These are phyloP conservation scores for Babesia sp. DNA, from an alignment of 169 alveolate species.

Conservation along the genomic window DNA sequence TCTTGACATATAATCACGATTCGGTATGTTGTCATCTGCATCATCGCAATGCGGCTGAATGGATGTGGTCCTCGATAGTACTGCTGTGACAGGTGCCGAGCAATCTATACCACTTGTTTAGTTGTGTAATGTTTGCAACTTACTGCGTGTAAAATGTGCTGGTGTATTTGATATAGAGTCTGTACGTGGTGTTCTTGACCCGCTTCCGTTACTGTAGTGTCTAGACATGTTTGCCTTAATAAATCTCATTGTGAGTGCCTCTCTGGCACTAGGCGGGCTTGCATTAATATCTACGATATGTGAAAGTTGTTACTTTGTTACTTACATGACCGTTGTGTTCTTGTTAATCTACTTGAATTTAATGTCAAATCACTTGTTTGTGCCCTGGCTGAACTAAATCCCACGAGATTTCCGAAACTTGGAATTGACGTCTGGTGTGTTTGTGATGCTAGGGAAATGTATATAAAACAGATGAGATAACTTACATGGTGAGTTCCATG, in stretches of 20 bases:
- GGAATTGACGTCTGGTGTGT: too few relatives aligned
- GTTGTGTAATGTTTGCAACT: background rate
- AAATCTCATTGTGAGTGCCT: slow-evolving; percentile 35
- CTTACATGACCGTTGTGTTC: slow-evolving; percentile 38
- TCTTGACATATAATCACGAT: background rate
- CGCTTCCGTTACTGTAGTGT: slow-evolving; percentile 1
- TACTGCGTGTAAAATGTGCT: slow-evolving; percentile 8
- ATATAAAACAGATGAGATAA: background rate
- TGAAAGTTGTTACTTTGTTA: background rate
- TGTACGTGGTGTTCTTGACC: background rate
- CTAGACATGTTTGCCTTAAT: slow-evolving; percentile 35
- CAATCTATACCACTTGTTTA: background rate
- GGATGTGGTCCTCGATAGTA: slow-evolving; percentile 32
- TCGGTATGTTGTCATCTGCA: background rate
- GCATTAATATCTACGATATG: slow-evolving; percentile 7
- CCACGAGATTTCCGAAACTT: background rate
- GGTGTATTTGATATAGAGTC: background rate
- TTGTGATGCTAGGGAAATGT: background rate
- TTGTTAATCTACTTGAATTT: background rate
- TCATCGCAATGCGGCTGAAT: slow-evolving; percentile 17
- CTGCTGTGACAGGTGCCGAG: slow-evolving; percentile 27
- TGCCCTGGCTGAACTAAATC: background rate
- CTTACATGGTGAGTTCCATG: background rate
- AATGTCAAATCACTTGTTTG: background rate
- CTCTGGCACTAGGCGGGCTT: slow-evolving; percentile 40